Percentiles rank a stretch among this genome's conserved stretches.
These are phyloP conservation scores for Begonia peltatifolia DNA, from an alignment of 306 rosid species.

Conservation along the genomic window DNA sequence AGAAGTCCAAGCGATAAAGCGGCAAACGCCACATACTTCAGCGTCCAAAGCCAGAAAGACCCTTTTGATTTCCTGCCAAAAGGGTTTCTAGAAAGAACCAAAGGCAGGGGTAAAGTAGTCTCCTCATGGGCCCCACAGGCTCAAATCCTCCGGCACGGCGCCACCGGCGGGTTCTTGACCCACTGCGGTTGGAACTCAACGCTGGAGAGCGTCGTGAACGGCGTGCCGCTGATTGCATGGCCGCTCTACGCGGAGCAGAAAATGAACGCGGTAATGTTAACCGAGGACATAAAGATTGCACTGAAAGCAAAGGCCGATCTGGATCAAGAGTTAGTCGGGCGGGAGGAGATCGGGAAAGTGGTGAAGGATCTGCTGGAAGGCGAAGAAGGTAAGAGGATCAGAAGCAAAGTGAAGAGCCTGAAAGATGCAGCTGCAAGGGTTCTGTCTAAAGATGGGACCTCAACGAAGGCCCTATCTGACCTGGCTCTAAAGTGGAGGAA, in stretches of 20 bases:
- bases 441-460: constrained; percentile 34
- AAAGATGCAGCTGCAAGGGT: constrained; percentile 35
- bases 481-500: constrained; percentile 33
- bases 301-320: constrained; percentile 12
- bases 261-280: constrained; percentile 49
- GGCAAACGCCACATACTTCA: constrained; percentile 32
- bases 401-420: constrained; percentile 39
- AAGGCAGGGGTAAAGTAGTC: constrained; percentile 23
- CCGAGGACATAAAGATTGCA: constrained; percentile 30
- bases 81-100: constrained; percentile 46
- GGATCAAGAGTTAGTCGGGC: constrained; percentile 31
- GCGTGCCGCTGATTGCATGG: constrained; percentile 69
- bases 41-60: constrained; percentile 13
- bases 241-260: constrained; percentile 69
- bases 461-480: constrained; percentile 26
- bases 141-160: constrained; percentile 35
- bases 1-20: constrained; percentile 20
- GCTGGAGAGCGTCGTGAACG: constrained; percentile 40
- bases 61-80: constrained; percentile 34
- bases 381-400: constrained; percentile 52
- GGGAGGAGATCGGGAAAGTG: constrained; percentile 32
- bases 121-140: constrained; percentile 76
- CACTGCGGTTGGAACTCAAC: constrained; percentile 87
- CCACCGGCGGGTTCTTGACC: constrained; percentile 52
- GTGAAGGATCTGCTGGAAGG: constrained; percentile 56